Base-by-base conservation (phyloP, 169 alveolate genomes). In the Babesia caballi region DNA sequence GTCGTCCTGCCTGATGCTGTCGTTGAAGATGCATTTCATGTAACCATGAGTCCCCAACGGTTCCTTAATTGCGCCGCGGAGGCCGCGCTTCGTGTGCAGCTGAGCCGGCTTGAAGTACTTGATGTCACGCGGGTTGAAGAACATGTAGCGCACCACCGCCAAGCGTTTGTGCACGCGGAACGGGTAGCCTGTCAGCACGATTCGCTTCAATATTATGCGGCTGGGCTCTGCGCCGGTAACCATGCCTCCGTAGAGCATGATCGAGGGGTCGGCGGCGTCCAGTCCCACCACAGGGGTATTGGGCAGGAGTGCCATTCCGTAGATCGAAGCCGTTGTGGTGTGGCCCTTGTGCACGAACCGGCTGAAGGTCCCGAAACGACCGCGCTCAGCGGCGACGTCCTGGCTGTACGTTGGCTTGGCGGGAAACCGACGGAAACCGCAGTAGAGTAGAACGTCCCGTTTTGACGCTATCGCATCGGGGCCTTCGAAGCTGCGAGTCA, bases 21-120 rank as follows among this genome's bases (percentile, higher is more conserved):
- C 97, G 78, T 94, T 96, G 90, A 98, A 98, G 66, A 91, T 85
- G 85, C 99, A 96, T 88, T 98, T 98, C 99, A 98, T 97, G 88
- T 95, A 90, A 27, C 99, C 99, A 84, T 98, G 99, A 17, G 99
- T 97, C n/a, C 99, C 99, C 71, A 98, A 86, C 33, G 99, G 92
- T 85, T 95, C 98, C 63, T 81, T 85, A 52, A 98, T 98, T 74
- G 95, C 93, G 44, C 99, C 99, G 80, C 98, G 92, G 41, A 96
- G 92, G 23, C 99, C 99, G 47, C 91, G 90, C 91, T 96, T 97
- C 28, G 99, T 96, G 59, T 91, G 93, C 52, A 98, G 95, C 90
- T 96, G 98, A 0, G 96, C 97, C 0, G 99, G 99, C 74, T 95
- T 93, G 88, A 97, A 98, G 91, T 92, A 90, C 84, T 94, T 92